Percentiles rank a stretch among this genome's conserved stretches.
Evolutionary conservation across 176 grass and related monocot genomes (phyloP).

Genomic region (Leersia perrieri): DNA sequence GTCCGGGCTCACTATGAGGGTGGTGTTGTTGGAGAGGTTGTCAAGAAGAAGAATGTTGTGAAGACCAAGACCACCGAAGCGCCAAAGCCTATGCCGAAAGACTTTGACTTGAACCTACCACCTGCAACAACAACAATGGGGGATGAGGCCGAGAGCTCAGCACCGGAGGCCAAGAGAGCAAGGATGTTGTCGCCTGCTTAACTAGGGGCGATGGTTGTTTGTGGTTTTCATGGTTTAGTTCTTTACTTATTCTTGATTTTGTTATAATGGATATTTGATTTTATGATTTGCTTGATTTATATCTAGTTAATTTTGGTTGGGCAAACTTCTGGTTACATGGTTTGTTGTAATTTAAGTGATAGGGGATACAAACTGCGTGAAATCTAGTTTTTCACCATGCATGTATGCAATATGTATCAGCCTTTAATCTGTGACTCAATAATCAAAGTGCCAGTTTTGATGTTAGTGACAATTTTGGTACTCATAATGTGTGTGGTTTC

Average conservation of each 20-base stretch:
- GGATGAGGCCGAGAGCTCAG: conserved; percentile 17
- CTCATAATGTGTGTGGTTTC: neutral
- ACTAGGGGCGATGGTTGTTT: neutral
- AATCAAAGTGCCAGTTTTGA: neutral
- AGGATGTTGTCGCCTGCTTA: conserved; percentile 27
- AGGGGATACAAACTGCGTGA: neutral
- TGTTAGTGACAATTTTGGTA: neutral
- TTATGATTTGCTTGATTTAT: conserved; percentile 3
- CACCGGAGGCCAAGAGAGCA: conserved; percentile 37
- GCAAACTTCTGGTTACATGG: conserved; percentile 2
- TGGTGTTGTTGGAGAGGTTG: neutral
- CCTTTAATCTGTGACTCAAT: neutral
- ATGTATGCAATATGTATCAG: neutral
- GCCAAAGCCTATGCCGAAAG: neutral
- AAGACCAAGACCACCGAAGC: conserved; percentile 2
- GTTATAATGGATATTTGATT: conserved; percentile 32
- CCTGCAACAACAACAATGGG: neutral
- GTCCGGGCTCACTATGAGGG: conserved; percentile 77
- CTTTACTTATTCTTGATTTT: conserved; percentile 1
- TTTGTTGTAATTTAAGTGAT: neutral
- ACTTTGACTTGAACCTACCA: conserved; percentile 66
- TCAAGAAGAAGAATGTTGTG: neutral
- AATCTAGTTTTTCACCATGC: neutral
- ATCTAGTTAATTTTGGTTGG: neutral
- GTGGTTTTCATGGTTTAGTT: conserved; percentile 11